Percentiles rank a stretch among this genome's conserved stretches.
phyloP scores from a whole-genome alignment of 2,329 filamentous ascomycete species.

The Fusarium scirpi region DNA sequence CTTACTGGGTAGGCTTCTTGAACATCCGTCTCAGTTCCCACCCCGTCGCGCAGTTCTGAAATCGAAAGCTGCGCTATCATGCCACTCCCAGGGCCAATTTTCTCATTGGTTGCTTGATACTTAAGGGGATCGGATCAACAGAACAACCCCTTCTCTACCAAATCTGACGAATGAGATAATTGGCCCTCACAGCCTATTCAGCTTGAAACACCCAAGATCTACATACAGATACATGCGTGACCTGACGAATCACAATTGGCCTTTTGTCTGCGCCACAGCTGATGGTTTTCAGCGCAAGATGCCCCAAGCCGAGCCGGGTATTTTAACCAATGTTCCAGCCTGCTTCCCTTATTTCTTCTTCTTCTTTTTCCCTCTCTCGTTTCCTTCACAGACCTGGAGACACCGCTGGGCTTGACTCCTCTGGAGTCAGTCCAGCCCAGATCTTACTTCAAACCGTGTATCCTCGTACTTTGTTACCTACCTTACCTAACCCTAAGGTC shows the following conservation, averaged over 20 bases:
- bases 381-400: background rate
- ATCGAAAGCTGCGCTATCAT: too few species aligned
- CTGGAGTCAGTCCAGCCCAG: fast-evolving
- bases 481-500: background rate
- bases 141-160: fast-evolving
- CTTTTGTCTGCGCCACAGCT: background rate
- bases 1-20: background rate
- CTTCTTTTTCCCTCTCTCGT: fast-evolving
- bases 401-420: too few species aligned
- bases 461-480: background rate
- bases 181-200: background rate
- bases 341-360: fast-evolving
- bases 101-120: background rate
- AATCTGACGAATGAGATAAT: background rate
- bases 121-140: too few species aligned
- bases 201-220: background rate
- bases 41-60: fast-evolving
- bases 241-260: background rate
- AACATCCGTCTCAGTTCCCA: too few species aligned
- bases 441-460: too few species aligned
- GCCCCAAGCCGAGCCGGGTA: background rate
- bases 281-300: fast-evolving
- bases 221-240: background rate
- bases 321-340: background rate
- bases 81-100: background rate